Evolutionary conservation across 225 moss, liverwort and hornwort species (phyloP).

Genomic region (Climacium dendroides): DNA sequence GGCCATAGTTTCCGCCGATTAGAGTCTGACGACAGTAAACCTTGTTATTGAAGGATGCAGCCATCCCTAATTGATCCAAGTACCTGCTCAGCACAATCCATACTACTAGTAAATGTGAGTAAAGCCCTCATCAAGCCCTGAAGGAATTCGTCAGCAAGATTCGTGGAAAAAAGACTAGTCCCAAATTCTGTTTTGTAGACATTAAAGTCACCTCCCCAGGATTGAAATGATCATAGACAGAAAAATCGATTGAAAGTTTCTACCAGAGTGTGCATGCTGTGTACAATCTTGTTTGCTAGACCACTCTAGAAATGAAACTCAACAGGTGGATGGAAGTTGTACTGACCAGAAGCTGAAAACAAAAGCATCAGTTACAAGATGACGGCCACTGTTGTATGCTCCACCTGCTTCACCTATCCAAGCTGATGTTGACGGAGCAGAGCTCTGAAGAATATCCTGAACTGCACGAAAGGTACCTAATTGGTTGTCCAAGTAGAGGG

Average conservation of each 20-base stretch:
- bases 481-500: slow-evolving; percentile 29
- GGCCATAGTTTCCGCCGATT: slow-evolving; percentile 84
- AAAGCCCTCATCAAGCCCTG: background rate
- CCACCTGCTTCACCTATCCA: slow-evolving; percentile 98
- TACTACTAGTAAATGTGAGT: background rate
- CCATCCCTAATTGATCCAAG: slow-evolving; percentile 79
- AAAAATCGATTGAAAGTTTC: background rate
- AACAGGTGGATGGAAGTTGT: background rate
- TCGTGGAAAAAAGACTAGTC: background rate
- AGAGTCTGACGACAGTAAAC: slow-evolving; percentile 80
- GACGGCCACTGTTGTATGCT: slow-evolving; percentile 77
- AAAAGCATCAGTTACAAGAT: slow-evolving; percentile 72
- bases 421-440: slow-evolving; percentile 40
- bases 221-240: background rate
- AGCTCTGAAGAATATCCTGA: slow-evolving; percentile 32
- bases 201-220: background rate
- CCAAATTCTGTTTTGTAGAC: background rate
- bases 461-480: slow-evolving; percentile 35
- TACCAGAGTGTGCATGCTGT: background rate
- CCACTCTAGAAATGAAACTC: background rate
- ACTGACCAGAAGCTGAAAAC: slow-evolving; percentile 81
- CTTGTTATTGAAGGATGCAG: slow-evolving; percentile 72
- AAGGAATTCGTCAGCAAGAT: background rate
- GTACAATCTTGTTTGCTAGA: background rate
- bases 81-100: slow-evolving; percentile 54